Evolutionary conservation across 2,329 filamentous ascomycete genomes (phyloP), one percentile per base, ranked within the genome.

Genomic region (Aspergillus quadricinctus): DNA sequence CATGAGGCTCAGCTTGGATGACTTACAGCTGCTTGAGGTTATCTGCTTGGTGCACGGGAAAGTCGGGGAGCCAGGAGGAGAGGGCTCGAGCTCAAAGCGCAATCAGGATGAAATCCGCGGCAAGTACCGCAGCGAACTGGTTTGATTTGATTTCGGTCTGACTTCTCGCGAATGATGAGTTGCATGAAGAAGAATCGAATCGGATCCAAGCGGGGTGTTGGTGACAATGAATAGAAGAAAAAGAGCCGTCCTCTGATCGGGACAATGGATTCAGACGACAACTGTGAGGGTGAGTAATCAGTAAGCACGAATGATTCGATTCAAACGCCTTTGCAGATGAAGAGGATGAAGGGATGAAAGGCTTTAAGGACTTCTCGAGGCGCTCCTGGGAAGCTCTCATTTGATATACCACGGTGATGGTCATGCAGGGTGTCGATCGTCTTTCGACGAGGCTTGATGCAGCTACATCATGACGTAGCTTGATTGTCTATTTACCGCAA

Each of bases 401-500:
- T 76, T 75, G 74, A 75, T 73, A 74, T 72, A 68, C 69, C 68
- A 68, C 67, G 69, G 66, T 66, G 68, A 65, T 68, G 71, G 74
- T 77, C 74, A 76, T 77, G 74, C 74, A 76, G 70, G 69, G 64
- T 66, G 72, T 74, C 72, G 72, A 76, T 76, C 74, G 67, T 68
- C 66, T 58, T 69, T 69, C 66, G 62, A 71, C 64, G 64, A 70
- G 71, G 69, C 67, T 73, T 72, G 65, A 69, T 63, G 63, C 31
- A 57, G 56, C 61, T 63, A 66, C 64, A 57, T 61, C 57, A 66
- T 70, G 66, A 67, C 64, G 57, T 64, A 58, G 61, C 45, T 58
- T 63, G 52, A 58, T 56, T 57, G 50, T 25, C 55, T 43, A 46
- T 56, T 51, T 60, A 50, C 55, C 57, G 52, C 49, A 52, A 53